These are phyloP conservation scores for Mycena epipterygia DNA, from an alignment of 768 basidiomycete genomes.

Conservation along the genomic window DNA sequence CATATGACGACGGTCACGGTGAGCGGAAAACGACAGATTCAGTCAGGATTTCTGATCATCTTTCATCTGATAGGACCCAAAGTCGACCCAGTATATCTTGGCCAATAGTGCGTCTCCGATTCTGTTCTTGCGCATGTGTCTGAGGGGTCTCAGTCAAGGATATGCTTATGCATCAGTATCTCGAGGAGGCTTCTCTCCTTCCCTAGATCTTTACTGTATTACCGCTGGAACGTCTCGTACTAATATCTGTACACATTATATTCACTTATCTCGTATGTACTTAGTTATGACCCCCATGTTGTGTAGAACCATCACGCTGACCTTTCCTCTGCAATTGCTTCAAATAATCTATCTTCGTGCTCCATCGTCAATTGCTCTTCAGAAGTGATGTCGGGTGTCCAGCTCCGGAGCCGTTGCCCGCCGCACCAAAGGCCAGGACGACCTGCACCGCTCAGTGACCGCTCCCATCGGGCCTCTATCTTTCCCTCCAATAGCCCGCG, in stretches of 20 bases:
- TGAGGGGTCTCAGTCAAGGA: slow-evolving; percentile 55
- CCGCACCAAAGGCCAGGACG: slow-evolving; percentile 62
- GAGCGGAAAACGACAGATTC: slow-evolving; percentile 37
- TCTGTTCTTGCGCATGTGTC: slow-evolving; percentile 2
- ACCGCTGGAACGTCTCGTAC: neutral
- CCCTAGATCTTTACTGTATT: slow-evolving; percentile 18
- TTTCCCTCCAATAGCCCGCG: slow-evolving; percentile 70
- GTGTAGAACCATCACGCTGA: neutral
- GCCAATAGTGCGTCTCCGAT: slow-evolving; percentile 52
- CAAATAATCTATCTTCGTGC: slow-evolving; percentile 18
- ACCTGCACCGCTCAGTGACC: slow-evolving; percentile 48
- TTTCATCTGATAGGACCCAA: slow-evolving; percentile 60
- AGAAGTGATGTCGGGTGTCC: slow-evolving; percentile 46
- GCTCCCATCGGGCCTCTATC: slow-evolving; percentile 80
- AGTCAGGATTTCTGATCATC: neutral
- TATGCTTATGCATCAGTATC: slow-evolving; percentile 59
- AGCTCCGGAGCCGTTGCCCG: slow-evolving; percentile 51
- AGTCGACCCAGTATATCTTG: slow-evolving; percentile 68
- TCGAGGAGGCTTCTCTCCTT: slow-evolving; percentile 56
- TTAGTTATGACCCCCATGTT: neutral
- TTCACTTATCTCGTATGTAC: slow-evolving; percentile 33
- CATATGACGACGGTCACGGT: slow-evolving; percentile 81
- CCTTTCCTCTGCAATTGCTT: slow-evolving; percentile 7
- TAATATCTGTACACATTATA: slow-evolving; percentile 27
- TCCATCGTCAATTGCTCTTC: slow-evolving; percentile 22